These are phyloP conservation scores for Imleria badia DNA, from an alignment of 768 basidiomycete genomes.

Conservation along the genomic window DNA sequence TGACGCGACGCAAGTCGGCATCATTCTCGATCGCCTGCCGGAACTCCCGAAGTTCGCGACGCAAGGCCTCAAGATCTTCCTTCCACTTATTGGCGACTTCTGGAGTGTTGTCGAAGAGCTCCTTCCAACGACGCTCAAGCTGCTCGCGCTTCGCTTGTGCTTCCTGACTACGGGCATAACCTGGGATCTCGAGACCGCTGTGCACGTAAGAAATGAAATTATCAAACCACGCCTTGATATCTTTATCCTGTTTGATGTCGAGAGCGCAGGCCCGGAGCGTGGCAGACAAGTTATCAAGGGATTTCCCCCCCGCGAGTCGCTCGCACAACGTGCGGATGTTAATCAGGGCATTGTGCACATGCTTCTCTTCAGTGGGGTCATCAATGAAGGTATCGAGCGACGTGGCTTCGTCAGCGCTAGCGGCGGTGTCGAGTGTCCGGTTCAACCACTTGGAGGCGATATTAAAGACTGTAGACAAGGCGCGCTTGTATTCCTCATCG, in stretches of 20 bases:
- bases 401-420: slow-evolving; percentile 41
- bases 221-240: slow-evolving; percentile 54
- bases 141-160: slow-evolving; percentile 38
- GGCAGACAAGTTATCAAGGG: slow-evolving; percentile 49
- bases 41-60: slow-evolving; percentile 44
- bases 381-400: slow-evolving; percentile 56
- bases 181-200: slow-evolving; percentile 47
- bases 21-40: slow-evolving; percentile 48
- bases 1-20: slow-evolving; percentile 46
- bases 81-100: slow-evolving; percentile 51
- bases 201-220: slow-evolving; percentile 49
- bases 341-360: slow-evolving; percentile 52
- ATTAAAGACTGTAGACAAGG: slow-evolving; percentile 57
- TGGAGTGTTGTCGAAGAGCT: slow-evolving; percentile 45
- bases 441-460: slow-evolving; percentile 59
- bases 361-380: slow-evolving; percentile 64
- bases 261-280: slow-evolving; percentile 43
- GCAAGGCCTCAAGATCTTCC: slow-evolving; percentile 44
- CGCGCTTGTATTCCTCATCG: slow-evolving; percentile 55
- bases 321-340: slow-evolving; percentile 43
- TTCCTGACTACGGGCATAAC: slow-evolving; percentile 54
- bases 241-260: slow-evolving; percentile 52
- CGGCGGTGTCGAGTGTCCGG: slow-evolving; percentile 48
- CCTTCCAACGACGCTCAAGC: slow-evolving; percentile 51
- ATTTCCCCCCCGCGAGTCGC: slow-evolving; percentile 49